Evolutionary conservation across 495 filamentous ascomycete species (phyloP), one percentile per base, ranked within the genome.

Genomic region (Hypoxylon intermedium): DNA sequence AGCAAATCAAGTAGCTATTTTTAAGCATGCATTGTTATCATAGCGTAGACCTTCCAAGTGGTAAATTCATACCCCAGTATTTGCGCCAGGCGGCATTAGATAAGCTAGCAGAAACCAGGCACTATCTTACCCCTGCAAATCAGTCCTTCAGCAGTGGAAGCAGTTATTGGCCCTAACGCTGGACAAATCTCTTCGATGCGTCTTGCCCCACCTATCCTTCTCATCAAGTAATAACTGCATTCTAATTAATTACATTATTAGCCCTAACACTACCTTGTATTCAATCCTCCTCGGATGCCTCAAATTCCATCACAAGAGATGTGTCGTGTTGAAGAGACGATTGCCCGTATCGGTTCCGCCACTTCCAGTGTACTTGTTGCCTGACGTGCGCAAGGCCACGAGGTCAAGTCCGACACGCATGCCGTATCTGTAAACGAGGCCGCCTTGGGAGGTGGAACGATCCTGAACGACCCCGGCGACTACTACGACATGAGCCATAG

Each of bases 401-500:
- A 87, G 33, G 18, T 54, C 74, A 33, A 83, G 61, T 11, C 31
- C 31, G 3, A 34, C 31, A 34, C 31, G 31, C 31, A 34, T 34
- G 12, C 31, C 31, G 12, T 34, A 34, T 34, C 12, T 5, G 31
- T 34, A 34, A 34, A 34, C 31, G 12, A 34, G 31, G 6, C 31
- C 31, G 31, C 68, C 66, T 1, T 26, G 61, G 9, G 58, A 53
- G 30, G 83, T 56, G 2, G 72, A 72, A 49, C 77, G 50, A 1
- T 47, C 60, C 71, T 88, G 82, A 6, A 84, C 77, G 11, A 87
- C 83, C 7, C 82, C 81, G 20, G 83, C 78, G 46, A 87, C 73
- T 0, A 87, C 73, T 12, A 88, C 77, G 47, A 89, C 79, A 34
- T 69, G 72, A 56, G 85, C 68, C 47, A 53, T 71, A 4, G 66